Conservation (phyloP, 2,329 filamentous ascomycete species). For the Ascocoryne sarcoides region DNA sequence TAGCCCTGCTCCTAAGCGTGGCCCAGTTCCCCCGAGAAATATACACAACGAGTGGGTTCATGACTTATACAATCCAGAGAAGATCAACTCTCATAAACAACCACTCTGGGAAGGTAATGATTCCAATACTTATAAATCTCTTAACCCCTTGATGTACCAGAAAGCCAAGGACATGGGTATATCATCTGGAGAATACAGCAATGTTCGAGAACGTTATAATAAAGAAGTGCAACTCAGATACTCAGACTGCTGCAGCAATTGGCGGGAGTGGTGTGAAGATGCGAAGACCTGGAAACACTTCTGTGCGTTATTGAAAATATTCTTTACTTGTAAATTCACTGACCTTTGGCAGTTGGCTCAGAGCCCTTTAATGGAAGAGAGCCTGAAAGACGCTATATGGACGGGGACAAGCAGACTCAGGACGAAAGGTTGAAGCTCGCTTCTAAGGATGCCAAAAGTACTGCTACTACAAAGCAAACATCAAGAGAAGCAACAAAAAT, state of each 20-base stretch:
- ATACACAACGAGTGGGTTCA: no score
- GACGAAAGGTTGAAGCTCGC: no score
- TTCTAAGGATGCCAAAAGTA: no score
- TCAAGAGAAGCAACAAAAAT: no score
- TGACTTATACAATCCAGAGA: no score
- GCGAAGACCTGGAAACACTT: neutral
- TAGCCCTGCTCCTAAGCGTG: no score
- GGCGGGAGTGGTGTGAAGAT: neutral
- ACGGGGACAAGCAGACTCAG: no score
- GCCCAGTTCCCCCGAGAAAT: no score
- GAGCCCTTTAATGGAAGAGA: neutral
- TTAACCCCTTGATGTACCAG: neutral
- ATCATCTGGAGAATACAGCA: neutral
- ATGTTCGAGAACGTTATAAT: neutral
- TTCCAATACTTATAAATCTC: conserved; percentile 1
- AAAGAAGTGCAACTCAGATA: neutral
- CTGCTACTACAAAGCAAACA: no score
- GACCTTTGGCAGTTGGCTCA: neutral
- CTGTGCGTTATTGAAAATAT: neutral
- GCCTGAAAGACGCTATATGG: no score
- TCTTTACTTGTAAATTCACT: neutral
- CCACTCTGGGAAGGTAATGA: no score
- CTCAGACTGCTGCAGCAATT: neutral
- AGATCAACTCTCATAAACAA: no score
- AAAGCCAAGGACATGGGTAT: neutral